A percentile compares a stretch with the other conserved stretches of the same genome.
These are phyloP conservation scores for Alisma plantagoaquatica DNA, from an alignment of 106 monocot genomes.

Conservation along the genomic window DNA sequence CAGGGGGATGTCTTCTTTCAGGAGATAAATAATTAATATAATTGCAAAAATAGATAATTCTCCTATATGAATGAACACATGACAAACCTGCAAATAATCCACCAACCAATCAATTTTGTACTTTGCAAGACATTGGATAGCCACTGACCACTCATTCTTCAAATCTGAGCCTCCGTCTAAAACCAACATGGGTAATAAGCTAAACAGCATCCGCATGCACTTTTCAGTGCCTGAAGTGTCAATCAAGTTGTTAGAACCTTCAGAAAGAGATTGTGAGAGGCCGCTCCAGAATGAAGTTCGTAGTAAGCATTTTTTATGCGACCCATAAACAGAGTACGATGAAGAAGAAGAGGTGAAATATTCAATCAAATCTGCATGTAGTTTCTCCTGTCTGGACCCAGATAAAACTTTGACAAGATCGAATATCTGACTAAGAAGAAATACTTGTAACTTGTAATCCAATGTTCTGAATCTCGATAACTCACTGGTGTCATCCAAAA, in stretches of 20 bases:
- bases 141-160: slow-evolving; percentile 54
- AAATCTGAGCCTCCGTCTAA: slow-evolving; percentile 13
- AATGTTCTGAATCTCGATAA: slow-evolving; percentile 56
- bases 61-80: too few species aligned
- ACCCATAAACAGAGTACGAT: slow-evolving; percentile 24
- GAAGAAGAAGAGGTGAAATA: slow-evolving; percentile 41
- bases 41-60: too few species aligned
- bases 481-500: slow-evolving; percentile 70
- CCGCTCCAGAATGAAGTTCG: slow-evolving; percentile 86
- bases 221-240: slow-evolving; percentile 29
- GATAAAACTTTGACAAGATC: slow-evolving; percentile 50
- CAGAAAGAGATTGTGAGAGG: slow-evolving; percentile 32
- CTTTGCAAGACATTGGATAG: slow-evolving; percentile 45
- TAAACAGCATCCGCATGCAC: slow-evolving; percentile 51
- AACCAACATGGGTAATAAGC: slow-evolving; percentile 31
- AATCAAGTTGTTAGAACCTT: slow-evolving; percentile 17
- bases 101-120: slow-evolving; percentile 54
- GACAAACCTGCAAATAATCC: slow-evolving; percentile 44
- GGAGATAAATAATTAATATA: too few species aligned
- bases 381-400: slow-evolving; percentile 42
- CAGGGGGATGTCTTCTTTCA: too few species aligned
- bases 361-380: slow-evolving; percentile 47
- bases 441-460: slow-evolving; percentile 47
- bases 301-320: slow-evolving; percentile 30
- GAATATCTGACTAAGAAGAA: slow-evolving; percentile 32